Conservation (phyloP, 257 asterid genomes). For the Fraxinus anomala region DNA sequence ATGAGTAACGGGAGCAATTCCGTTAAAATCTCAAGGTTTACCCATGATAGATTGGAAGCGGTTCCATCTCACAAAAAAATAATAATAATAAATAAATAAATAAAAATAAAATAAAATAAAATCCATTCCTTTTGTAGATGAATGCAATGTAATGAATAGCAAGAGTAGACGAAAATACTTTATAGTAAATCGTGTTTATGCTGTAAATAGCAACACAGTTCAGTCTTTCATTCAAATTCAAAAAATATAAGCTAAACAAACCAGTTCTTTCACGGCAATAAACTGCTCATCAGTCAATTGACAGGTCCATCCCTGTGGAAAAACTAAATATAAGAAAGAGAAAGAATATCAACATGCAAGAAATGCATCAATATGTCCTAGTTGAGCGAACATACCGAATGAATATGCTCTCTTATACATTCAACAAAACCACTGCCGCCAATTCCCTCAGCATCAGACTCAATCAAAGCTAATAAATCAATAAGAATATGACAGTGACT, state of each 20-base stretch:
- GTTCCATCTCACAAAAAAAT: not conserved
- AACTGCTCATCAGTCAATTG: slow-evolving; percentile 87
- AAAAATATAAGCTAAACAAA: slow-evolving; percentile 36
- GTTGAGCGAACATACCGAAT: slow-evolving; percentile 61
- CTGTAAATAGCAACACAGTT: not conserved
- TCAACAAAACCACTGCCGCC: slow-evolving; percentile 98
- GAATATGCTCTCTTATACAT: slow-evolving; percentile 92
- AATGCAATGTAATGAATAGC: slow-evolving; percentile 15
- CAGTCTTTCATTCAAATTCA: not conserved
- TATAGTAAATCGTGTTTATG: slow-evolving; percentile 10
- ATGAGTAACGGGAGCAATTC: not conserved
- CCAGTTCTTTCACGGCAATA: slow-evolving; percentile 94
- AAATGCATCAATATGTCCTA: slow-evolving; percentile 11
- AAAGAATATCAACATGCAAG: slow-evolving; percentile 16
- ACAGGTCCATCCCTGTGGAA: slow-evolving; percentile 65
- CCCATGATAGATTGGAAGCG: slow-evolving; percentile 4
- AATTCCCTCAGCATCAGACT: slow-evolving; percentile 97
- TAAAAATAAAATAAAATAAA: no score
- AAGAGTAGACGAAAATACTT: slow-evolving; percentile 1
- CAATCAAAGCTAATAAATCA: slow-evolving; percentile 71
- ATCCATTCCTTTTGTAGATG: not conserved
- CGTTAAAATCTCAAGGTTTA: not conserved
- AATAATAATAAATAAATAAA: not conserved
- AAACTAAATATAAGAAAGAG: slow-evolving; percentile 27
- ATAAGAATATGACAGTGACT: slow-evolving; percentile 32